phyloP scores from a whole-genome alignment of 2,329 filamentous ascomycete species.

The Aphanoascus verrucosus region DNA sequence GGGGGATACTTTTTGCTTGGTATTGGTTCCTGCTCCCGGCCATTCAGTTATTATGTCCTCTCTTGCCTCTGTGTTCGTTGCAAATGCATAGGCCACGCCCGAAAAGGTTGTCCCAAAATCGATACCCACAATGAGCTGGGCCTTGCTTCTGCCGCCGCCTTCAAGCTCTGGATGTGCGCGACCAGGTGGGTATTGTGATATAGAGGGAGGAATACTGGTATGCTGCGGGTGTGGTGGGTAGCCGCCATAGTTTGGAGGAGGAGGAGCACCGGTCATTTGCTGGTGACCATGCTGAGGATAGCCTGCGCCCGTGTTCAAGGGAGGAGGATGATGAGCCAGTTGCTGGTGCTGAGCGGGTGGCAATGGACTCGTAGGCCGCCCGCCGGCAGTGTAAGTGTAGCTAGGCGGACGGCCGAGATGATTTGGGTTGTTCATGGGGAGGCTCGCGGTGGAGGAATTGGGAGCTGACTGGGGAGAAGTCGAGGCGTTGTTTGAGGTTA shows the following conservation, averaged over 20 bases:
- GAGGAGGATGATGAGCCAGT: slow-evolving; percentile 38
- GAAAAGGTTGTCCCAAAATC: slow-evolving; percentile 99
- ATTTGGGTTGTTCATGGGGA: slow-evolving; percentile 47
- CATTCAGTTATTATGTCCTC: slow-evolving; percentile 99
- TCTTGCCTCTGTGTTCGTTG: slow-evolving; percentile 92
- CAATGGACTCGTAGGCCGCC: slow-evolving; percentile 45
- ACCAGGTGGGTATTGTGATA: slow-evolving; percentile 15
- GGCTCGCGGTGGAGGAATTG: slow-evolving; percentile 41
- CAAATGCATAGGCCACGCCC: slow-evolving; percentile 84
- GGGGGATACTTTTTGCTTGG: slow-evolving; percentile 79
- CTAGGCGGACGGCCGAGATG: slow-evolving; percentile 52
- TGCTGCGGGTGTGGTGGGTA: slow-evolving; percentile 25
- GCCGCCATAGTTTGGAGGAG: slow-evolving; percentile 38
- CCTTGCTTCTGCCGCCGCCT: slow-evolving; percentile 79
- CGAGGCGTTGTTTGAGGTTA: slow-evolving; percentile 24
- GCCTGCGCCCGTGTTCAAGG: slow-evolving; percentile 45
- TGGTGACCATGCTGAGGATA: slow-evolving; percentile 28
- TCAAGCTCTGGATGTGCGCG: slow-evolving; percentile 55
- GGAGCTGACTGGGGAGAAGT: slow-evolving; percentile 30
- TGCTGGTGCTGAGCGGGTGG: slow-evolving; percentile 27
- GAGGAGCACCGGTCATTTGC: slow-evolving; percentile 25
- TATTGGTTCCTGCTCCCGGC: slow-evolving; percentile 94
- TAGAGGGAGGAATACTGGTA: slow-evolving; percentile 20
- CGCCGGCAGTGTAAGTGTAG: slow-evolving; percentile 47
- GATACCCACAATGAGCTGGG: slow-evolving; percentile 95